Evolutionary conservation across 2,329 filamentous ascomycete species (phyloP).

Genomic region (Pseudohalonectria lignicola): DNA sequence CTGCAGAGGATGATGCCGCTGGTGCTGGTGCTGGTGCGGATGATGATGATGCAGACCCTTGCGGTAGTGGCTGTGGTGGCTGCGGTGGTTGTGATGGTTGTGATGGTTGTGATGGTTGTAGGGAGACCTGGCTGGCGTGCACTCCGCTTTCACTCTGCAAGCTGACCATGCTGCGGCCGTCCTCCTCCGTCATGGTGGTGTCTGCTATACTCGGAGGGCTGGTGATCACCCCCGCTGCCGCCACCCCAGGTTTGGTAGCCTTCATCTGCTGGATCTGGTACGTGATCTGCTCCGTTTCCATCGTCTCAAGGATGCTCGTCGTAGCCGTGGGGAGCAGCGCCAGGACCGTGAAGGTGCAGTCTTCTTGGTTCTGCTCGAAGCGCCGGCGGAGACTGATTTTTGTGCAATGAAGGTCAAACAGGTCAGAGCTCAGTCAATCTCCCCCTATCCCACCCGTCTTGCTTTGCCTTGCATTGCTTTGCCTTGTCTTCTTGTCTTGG

Average conservation of each 20-base stretch:
- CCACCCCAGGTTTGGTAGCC: constrained; percentile 46
- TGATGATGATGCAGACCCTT: too few relatives aligned
- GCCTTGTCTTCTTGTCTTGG: too few relatives aligned
- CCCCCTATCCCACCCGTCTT: too few relatives aligned
- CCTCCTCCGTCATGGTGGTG: constrained; percentile 73
- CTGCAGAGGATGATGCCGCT: too few relatives aligned
- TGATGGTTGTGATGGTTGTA: too few relatives aligned
- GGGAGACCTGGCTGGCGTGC: constrained; percentile 69
- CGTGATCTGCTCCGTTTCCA: constrained; percentile 87
- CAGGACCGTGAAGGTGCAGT: constrained; percentile 97
- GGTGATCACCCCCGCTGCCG: constrained; percentile 26
- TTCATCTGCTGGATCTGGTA: constrained; percentile 93
- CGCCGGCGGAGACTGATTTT: constrained; percentile 89
- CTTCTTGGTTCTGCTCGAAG: constrained; percentile 98
- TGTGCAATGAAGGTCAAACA: too few relatives aligned
- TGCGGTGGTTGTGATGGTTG: too few relatives aligned
- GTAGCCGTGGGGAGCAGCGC: constrained; percentile 87
- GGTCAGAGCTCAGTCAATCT: too few relatives aligned
- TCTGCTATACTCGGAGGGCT: constrained; percentile 48
- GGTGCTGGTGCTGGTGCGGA: too few relatives aligned
- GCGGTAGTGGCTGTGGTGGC: too few relatives aligned
- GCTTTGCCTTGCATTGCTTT: too few relatives aligned
- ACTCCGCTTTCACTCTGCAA: constrained; percentile 68
- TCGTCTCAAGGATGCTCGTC: constrained; percentile 73
- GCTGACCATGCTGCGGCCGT: constrained; percentile 57